Base-by-base conservation (phyloP, 2,329 filamentous ascomycete genomes). In the Acarospora socialis region DNA sequence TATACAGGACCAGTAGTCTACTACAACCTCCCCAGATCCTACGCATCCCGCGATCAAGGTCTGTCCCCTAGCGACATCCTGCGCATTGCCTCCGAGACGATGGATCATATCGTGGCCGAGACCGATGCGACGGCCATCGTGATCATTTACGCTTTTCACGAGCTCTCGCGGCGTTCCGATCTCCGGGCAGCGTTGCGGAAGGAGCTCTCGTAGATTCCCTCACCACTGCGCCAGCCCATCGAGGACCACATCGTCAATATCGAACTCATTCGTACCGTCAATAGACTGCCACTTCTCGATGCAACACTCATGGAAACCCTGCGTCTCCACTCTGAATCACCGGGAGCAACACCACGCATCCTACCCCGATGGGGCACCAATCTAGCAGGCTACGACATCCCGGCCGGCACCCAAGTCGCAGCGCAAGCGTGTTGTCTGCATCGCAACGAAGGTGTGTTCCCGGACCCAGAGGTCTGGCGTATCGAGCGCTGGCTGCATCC, bases 91-190 rank as follows among this genome's bases (percentile, higher is more conserved):
- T 19, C 22, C 2, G 28, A 30, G 7, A 30, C 28, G 8, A 30
- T 12, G 28, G 22, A 30, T 20, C 21, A 12, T 20, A 20, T 12
- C 18, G 18, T 30, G 22, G 28, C 18, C 4, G 28, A 81, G 0
- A 79, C 83, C 42, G 81, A 92, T 48, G 87, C 81, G 0, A 77
- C 75, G 4, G 77, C 74, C 2, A 74, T 83, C 21, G 72, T 50
- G 6, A 44, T 60, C 4, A 59, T 56, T 5, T 60, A 59, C 34
- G 35, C 59, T 2, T 43, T 54, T 8, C 58, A 55, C 55, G 49
- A 59, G 39, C 41, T 60, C 4, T 58, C 55, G 7, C 50, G 42
- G 32, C 38, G 51, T 26, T 49, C 47, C 3, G 46, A 50, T 4
- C 31, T 57, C 5, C 55, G 59, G 28, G 28, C 43, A 13, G 45